Evolutionary conservation across 768 basidiomycete species (phyloP).

Genomic region (Termitomyces heimii): DNA sequence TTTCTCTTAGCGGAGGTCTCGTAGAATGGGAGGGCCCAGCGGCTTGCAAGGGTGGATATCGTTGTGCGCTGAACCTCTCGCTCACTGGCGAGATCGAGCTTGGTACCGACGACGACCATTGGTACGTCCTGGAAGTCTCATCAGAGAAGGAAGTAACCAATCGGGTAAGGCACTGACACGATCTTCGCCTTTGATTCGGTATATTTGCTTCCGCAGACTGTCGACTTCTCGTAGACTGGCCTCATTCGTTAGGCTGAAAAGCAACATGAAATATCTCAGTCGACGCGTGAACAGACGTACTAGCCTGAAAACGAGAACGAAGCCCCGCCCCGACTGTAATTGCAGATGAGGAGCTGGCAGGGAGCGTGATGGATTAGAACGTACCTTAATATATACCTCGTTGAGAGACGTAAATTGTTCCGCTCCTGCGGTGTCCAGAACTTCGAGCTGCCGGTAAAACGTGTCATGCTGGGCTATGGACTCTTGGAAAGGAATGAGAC

Average conservation of each 20-base stretch:
- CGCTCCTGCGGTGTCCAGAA: slow-evolving; percentile 81
- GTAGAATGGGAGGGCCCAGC: slow-evolving; percentile 73
- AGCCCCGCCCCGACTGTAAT: slow-evolving; percentile 63
- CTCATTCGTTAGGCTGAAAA: slow-evolving; percentile 72
- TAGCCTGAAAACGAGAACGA: slow-evolving; percentile 79
- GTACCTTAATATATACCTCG: slow-evolving; percentile 77
- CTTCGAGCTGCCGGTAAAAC: slow-evolving; percentile 51
- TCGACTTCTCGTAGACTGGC: slow-evolving; percentile 77
- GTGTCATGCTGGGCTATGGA: background rate
- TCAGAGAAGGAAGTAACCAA: background rate
- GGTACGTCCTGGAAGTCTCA: slow-evolving; percentile 47
- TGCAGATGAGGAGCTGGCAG: slow-evolving; percentile 1
- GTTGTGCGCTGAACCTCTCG: slow-evolving; percentile 66
- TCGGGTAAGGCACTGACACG: slow-evolving; percentile 32
- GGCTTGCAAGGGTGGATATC: slow-evolving; percentile 56
- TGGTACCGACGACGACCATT: slow-evolving; percentile 84
- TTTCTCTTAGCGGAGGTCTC: slow-evolving; percentile 87
- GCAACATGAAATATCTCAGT: slow-evolving; percentile 3
- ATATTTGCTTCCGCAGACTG: slow-evolving; percentile 74
- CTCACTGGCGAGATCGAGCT: slow-evolving; percentile 75
- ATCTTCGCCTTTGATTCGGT: slow-evolving; percentile 70
- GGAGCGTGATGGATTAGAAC: background rate
- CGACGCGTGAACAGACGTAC: slow-evolving; percentile 1
- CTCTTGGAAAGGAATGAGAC: slow-evolving; percentile 14
- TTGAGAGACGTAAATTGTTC: slow-evolving; percentile 80